Percentiles rank a stretch among this genome's conserved stretches.
Conservation (phyloP, 352 stramenopile species). For the Ochromonadaceae sp. region DNA sequence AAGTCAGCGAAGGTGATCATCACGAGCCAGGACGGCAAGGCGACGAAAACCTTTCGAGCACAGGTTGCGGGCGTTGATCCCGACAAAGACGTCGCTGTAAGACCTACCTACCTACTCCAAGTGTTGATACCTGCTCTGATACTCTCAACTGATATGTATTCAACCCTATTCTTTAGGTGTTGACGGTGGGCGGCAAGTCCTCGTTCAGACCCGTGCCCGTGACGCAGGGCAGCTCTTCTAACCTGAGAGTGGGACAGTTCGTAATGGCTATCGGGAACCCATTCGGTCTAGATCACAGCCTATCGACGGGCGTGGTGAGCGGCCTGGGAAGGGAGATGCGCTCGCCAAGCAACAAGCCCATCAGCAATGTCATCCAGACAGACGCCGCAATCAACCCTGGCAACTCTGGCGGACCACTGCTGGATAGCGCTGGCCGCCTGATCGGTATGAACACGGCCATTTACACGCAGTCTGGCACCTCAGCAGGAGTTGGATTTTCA, state of each 20-base stretch:
- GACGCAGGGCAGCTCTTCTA: neutral
- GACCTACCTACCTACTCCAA: conserved; percentile 13
- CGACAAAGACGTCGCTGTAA: conserved; percentile 57
- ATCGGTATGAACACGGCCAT: conserved; percentile 66
- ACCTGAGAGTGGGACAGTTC: conserved; percentile 43
- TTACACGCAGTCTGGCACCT: conserved; percentile 49
- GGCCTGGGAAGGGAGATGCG: conserved; percentile 44
- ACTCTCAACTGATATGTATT: conserved; percentile 26
- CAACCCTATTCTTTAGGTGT: no score
- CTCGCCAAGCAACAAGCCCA: conserved; percentile 45
- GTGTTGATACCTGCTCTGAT: conserved; percentile 25
- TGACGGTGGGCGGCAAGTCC: neutral
- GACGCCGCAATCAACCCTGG: conserved; percentile 48
- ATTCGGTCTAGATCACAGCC: conserved; percentile 50
- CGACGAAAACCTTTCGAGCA: conserved; percentile 18
- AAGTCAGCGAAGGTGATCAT: conserved; percentile 19
- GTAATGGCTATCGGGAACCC: conserved; percentile 59
- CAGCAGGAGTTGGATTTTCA: conserved; percentile 55
- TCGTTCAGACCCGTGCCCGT: conserved; percentile 14
- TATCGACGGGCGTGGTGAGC: conserved; percentile 48
- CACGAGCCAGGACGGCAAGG: conserved; percentile 17
- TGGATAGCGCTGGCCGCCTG: conserved; percentile 42
- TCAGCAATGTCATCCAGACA: conserved; percentile 55
- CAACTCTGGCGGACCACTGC: conserved; percentile 48
- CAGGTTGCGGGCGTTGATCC: conserved; percentile 34